Evolutionary conservation across 441 rosid genomes (phyloP), one percentile per base, ranked within the genome.

Genomic region (Brassica balearica): DNA sequence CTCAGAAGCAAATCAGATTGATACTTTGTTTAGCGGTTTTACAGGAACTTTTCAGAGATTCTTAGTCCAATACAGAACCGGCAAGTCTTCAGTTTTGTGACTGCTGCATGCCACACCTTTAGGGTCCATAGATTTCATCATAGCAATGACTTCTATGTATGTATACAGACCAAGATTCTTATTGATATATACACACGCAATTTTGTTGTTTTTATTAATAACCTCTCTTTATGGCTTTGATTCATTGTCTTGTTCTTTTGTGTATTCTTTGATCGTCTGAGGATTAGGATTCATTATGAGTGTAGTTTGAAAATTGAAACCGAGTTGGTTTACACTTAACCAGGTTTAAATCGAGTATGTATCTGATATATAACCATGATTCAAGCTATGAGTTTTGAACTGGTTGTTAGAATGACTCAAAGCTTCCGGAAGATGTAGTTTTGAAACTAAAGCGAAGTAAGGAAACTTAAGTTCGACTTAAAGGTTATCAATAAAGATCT

Each of bases 1-100:
- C 61, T 95, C 67, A 56, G 76, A 80, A 84, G 84, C 77, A 78
- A 85, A 72, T 83, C 91, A 12, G 84, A 84, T 58, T 92, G 85
- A 87, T 48, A 15, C 34, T 20, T 20, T 17, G 7, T 14, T 46
- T 11, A 46, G 48, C n/a, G 46, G 72, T 27, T 43, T 46, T n/a
- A n/a, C n/a, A n/a, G n/a, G n/a, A n/a, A n/a, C n/a, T n/a, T n/a
- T n/a, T n/a, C 79, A 70, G 68, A 59, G 76, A 70, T 70, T 75
- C 76, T 80, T 46, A 60, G 76, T 60, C 74, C 73, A 71, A 9
- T 56, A 69, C 69, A 9, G 23, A 74, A 70, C 72, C 56, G 46
- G 82, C 46, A 58, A 58, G 71, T 65, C 56, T 78, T 74, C 58
- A 22, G 72, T 55, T 74, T 73, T 73, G 67, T 29, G 20, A 77